A percentile compares a stretch with the other conserved stretches of the same genome.
Evolutionary conservation across 306 rosid species (phyloP).

Genomic region (Carpinus viminea): DNA sequence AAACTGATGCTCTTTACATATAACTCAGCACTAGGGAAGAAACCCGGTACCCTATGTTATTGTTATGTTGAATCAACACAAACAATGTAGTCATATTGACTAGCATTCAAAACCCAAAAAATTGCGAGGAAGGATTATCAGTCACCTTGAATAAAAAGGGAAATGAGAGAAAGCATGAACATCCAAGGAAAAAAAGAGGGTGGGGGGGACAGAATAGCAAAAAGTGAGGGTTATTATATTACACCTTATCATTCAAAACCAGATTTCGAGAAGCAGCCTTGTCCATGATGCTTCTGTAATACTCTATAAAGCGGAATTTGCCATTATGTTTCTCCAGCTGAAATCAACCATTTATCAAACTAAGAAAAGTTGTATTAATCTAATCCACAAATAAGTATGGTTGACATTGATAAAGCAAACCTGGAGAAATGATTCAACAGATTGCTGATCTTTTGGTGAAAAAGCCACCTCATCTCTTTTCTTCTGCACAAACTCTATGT

Average conservation of each 20-base stretch:
- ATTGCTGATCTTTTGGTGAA: slow-evolving; percentile 82
- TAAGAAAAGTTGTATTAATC: not conserved
- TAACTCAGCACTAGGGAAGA: not conserved
- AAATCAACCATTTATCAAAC: slow-evolving; percentile 16
- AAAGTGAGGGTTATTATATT: slow-evolving; percentile 17
- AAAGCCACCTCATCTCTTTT: slow-evolving; percentile 79
- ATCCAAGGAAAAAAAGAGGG: not conserved
- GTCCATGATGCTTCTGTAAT: slow-evolving; percentile 74
- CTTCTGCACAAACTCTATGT: slow-evolving; percentile 67
- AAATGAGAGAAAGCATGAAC: not conserved
- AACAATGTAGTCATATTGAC: not conserved
- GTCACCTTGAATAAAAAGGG: not conserved
- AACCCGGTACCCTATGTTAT: not conserved
- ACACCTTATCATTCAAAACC: slow-evolving; percentile 60
- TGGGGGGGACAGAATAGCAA: not conserved
- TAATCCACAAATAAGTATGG: not conserved
- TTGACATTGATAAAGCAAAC: slow-evolving; percentile 33
- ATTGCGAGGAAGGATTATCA: not conserved
- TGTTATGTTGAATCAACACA: not conserved
- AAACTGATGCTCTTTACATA: not conserved
- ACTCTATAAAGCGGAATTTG: slow-evolving; percentile 59
- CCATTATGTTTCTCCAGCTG: slow-evolving; percentile 69
- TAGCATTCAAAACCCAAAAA: not conserved
- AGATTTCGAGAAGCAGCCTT: slow-evolving; percentile 70
- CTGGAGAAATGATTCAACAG: slow-evolving; percentile 80